Evolutionary conservation across 495 filamentous ascomycete species (phyloP), one percentile per base, ranked within the genome.

Genomic region (Penicillium mononematosum): DNA sequence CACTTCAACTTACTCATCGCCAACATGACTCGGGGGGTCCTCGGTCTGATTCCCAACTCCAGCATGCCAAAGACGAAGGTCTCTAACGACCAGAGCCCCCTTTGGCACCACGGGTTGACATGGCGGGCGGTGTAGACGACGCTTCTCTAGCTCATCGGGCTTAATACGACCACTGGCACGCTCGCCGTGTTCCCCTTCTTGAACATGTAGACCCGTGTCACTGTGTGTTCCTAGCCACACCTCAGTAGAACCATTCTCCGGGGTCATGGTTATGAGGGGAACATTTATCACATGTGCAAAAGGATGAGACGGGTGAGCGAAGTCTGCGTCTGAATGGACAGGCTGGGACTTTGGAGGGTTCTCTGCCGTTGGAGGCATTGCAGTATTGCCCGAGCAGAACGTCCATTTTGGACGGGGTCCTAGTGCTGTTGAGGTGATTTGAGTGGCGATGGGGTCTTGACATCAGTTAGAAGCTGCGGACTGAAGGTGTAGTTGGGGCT

Each of bases 11-110:
- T 70, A 65, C 80, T 83, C 70, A 81, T 78, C 12, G 82, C 81
- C 12, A 87, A 67, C 82, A 86, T 84, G 31, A 85, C 75, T 38
- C 83, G 70, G 0, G 0, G 74, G 69, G 11, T 70, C 65, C 17
- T 73, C 62, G 6, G 74, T 78, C 19, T 70, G 56, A 56, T 86
- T 87, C 10, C 81, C 83, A 73, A 82, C 81, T 0, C 83, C 83
- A 7, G 79, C 81, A 66, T 86, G 82, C 82, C 82, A 87, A 5
- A 86, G 72, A 22, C 83, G 63, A 50, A 85, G 65, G 64, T 85
- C 83, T 5, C 84, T 70, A 10, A 86, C 58, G 24, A 83, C 63
- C 10, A 85, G 60, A 44, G 76, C 76, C 1, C 83, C 81, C 52
- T 82, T 84, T 24, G 74, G 72, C 2, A 82, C 70, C 5, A 64